phyloP scores from a whole-genome alignment of 495 filamentous ascomycete species.

The Trichoderma virens region DNA sequence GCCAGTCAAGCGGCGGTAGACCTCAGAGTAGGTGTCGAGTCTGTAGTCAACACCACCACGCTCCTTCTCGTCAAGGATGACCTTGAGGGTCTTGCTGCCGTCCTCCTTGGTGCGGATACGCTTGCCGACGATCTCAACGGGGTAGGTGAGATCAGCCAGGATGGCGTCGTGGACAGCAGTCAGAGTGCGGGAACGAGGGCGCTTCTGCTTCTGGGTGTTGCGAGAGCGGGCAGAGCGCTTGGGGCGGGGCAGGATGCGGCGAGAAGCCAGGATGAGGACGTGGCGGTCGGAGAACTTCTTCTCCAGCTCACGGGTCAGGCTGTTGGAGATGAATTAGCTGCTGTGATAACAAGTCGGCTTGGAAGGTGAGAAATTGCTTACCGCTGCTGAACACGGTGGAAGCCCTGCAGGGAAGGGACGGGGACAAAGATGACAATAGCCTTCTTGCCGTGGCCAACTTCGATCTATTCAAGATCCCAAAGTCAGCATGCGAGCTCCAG shows the following conservation, averaged over 20 bases:
- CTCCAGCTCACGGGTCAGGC: constrained; percentile 98
- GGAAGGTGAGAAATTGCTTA: constrained; percentile 39
- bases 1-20: constrained; percentile 93
- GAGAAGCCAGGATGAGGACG: constrained; percentile 95
- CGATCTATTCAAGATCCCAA: constrained; percentile 70
- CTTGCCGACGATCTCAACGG: constrained; percentile 99
- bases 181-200: constrained; percentile 91
- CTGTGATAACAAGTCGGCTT: neutral
- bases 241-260: constrained; percentile 95
- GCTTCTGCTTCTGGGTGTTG: constrained; percentile 94
- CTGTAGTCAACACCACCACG: constrained; percentile 95
- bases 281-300: constrained; percentile 99
- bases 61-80: constrained; percentile 99
- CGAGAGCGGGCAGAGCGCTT: constrained; percentile 93
- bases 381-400: constrained; percentile 99
- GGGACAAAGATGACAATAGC: constrained; percentile 99
- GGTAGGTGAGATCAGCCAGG: constrained; percentile 93
- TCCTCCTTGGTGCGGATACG: constrained; percentile 93
- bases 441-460: constrained; percentile 99
- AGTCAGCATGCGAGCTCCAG: constrained; percentile 62
- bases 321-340: constrained; percentile 30
- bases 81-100: constrained; percentile 93
- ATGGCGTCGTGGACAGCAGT: constrained; percentile 97
- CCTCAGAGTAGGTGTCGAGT: constrained; percentile 97
- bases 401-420: constrained; percentile 87